Base-by-base conservation (phyloP, 257 asterid genomes). In the Petunia axillaris region DNA sequence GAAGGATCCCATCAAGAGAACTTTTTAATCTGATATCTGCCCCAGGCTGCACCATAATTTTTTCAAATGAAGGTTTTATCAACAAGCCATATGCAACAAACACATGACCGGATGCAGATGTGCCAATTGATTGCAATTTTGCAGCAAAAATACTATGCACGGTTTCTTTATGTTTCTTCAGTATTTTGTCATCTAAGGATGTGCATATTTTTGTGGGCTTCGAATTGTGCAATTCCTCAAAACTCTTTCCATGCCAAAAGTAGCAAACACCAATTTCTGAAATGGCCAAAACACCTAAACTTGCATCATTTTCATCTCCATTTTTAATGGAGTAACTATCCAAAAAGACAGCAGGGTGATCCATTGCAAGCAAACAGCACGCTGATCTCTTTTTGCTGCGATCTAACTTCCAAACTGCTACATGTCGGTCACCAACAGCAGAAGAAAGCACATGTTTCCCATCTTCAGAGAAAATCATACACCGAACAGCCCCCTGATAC, bases 201-300 rank as follows among this genome's bases (percentile, higher is more conserved):
- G 86, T 75, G 50, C 9, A 79, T 81, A 95, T 90, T 84, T 94
- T 92, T 53, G 99, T 87, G 80, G 97, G 92, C 81, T 91, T 91
- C 50, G 86, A 86, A 85, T 88, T 83, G 38, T 80, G 90, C 80
- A 95, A 64, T 75, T 89, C 99, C 59, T 90, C 91, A 16, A 90
- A 82, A 64, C 87, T 89, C 80, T 85, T 89, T 65, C 88, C 98
- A 63, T 90, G 89, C 98, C 98, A 95, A 85, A 93, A 91, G 85
- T 93, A 95, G 83, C 99, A 92, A 59, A 90, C 85, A 13, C 99
- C 99, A 40, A 81, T 57, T 91, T 95, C 99, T 65, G 99, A 88
- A 88, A 95, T 87, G 52, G 98, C 97, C 88, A 95, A 74, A 85
- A 92, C 88, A 58, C 92, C 91, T 55, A 95, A 83, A 71, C 93